Conservation (phyloP, 2,329 filamentous ascomycete genomes). For the Penicillium olsonii region DNA sequence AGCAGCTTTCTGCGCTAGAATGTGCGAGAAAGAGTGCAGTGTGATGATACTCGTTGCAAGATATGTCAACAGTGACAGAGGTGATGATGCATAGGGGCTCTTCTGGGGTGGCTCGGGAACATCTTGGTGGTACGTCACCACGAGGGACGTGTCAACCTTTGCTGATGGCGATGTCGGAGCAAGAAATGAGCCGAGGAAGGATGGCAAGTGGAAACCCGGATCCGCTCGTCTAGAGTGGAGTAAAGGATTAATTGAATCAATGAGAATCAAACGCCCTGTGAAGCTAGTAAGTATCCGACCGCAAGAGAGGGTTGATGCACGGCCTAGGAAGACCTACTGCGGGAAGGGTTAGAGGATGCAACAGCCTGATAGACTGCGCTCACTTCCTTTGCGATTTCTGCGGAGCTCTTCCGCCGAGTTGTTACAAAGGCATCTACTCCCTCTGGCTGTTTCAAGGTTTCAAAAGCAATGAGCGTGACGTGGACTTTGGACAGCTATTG, state of each 20-base stretch:
- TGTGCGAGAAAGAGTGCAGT: conserved; percentile 71
- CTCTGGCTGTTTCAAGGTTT: conserved; percentile 66
- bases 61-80: conserved; percentile 73
- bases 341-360: conserved; percentile 21
- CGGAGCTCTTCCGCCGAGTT: conserved; percentile 60
- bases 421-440: conserved; percentile 69
- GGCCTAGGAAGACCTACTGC: conserved; percentile 26
- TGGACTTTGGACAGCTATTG: conserved; percentile 57
- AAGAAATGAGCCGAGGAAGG: conserved; percentile 70
- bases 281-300: conserved; percentile 1
- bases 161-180: conserved; percentile 49
- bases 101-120: conserved; percentile 58
- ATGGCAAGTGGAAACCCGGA: conserved; percentile 59
- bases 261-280: conserved; percentile 70
- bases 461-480: conserved; percentile 76
- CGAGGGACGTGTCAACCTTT: conserved; percentile 61
- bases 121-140: conserved; percentile 82
- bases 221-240: conserved; percentile 41
- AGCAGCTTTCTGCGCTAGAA: conserved; percentile 73
- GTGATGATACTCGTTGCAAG: conserved; percentile 85
- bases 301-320: neutral
- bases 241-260: conserved; percentile 77
- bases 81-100: conserved; percentile 58
- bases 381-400: conserved; percentile 62
- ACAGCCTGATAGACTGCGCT: conserved; percentile 37